These are phyloP conservation scores for Cucumis hystrix DNA, from an alignment of 306 rosid species.

Conservation along the genomic window DNA sequence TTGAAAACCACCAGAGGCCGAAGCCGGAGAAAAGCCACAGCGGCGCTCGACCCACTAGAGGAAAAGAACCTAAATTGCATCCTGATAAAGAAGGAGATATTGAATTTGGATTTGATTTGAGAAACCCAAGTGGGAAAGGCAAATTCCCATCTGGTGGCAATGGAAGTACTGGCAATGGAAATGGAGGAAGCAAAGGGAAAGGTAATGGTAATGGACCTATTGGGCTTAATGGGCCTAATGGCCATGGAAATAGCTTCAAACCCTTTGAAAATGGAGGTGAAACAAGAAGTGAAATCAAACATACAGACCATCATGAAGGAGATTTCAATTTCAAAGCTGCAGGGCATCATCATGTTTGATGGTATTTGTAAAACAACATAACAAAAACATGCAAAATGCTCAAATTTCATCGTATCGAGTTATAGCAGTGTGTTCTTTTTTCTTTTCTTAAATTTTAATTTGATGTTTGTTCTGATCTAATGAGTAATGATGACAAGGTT, in stretches of 20 bases:
- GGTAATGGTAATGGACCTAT: not conserved
- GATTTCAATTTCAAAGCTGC: slow-evolving; percentile 21
- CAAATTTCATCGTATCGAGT: not conserved
- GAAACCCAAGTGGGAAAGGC: slow-evolving; percentile 18
- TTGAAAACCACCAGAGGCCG: slow-evolving; percentile 16
- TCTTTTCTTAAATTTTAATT: not conserved
- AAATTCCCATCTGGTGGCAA: slow-evolving; percentile 7
- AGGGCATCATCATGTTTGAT: not conserved
- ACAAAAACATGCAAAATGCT: not conserved
- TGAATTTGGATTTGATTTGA: slow-evolving; percentile 46
- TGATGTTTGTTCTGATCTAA: not conserved
- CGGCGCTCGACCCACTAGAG: slow-evolving; percentile 16
- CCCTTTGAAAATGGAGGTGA: slow-evolving; percentile 14
- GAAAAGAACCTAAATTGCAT: not conserved
- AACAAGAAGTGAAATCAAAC: slow-evolving; percentile 27
- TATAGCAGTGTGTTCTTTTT: not conserved
- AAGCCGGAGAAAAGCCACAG: slow-evolving; percentile 19
- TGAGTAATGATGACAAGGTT: not conserved
- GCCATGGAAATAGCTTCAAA: not conserved
- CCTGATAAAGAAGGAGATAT: slow-evolving; percentile 15
- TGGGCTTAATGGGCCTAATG: not conserved
- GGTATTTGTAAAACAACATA: not conserved
- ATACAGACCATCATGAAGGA: slow-evolving; percentile 13
- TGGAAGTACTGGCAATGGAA: not conserved
- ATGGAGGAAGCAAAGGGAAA: slow-evolving; percentile 17